Base-by-base conservation (phyloP, 768 basidiomycete genomes). In the Polyporus arcularius region DNA sequence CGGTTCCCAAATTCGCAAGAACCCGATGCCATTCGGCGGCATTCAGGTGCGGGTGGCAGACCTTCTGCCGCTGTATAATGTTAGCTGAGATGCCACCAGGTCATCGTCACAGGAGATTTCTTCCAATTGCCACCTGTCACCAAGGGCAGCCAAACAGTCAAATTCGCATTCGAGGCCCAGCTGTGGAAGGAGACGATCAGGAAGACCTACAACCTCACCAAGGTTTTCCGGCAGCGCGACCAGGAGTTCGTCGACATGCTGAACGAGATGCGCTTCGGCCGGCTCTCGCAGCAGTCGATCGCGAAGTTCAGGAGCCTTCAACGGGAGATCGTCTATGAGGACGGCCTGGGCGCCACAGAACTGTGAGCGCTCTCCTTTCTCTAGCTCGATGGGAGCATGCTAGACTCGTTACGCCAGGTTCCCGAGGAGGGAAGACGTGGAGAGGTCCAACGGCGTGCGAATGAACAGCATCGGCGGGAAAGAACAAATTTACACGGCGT, bases 251-350 rank as follows among this genome's bases (percentile, higher is more conserved):
- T 99, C 53, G 82, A 92, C 72, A 98, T 98, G 94, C 79, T 98
- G 53, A 99, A 98, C 71, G 95, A 98, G 73, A 98, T 98, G 97
- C 86, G 97, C 15, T 96, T 94, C 67, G 97, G 97, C 3, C 76
- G 66, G 16, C 74, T 98, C 35, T 82, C 86, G 0, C 62, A 69
- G 3, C 75, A 77, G 21, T 95, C 94, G 0, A 87, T 94, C 60
- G 57, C 69, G 35, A 86, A 81, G 57, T 98, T 98, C 79, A 83
- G 73, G 65, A 76, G 75, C 0, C 78, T 98, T n/a, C 80, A 84
- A 2, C 79, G 95, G 38, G 73, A 79, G n/a, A 85, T 96, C 18
- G 60, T 76, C 3, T 95, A 93, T 66, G 81, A 83, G 9, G 94
- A 97, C 67, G 92, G 89, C 0, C 79, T 97, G 15, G 89, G 83